Base-by-base conservation (phyloP, 2,329 filamentous ascomycete genomes). In the Teratosphaeria epicoccoides region DNA sequence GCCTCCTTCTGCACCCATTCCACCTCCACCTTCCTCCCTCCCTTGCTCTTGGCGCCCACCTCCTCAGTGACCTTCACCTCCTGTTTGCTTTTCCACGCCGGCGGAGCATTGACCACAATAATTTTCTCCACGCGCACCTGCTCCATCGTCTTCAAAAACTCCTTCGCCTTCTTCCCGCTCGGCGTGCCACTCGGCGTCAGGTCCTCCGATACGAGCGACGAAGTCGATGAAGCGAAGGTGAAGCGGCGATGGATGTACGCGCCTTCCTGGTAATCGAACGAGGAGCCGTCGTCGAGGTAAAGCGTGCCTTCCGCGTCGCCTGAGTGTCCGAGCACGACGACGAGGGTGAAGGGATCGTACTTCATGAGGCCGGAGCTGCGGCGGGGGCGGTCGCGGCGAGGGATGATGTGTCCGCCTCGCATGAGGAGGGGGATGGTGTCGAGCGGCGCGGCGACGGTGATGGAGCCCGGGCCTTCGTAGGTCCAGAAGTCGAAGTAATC, bases 211-310 rank as follows among this genome's bases (percentile, higher is more conserved):
- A 74, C 74, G n/a, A 97, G 73, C 0, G 74, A 75, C 14, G 77
- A 76, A 47, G 73, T 72, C 4, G 68, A 64, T 54, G 70, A 72
- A 24, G 74, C 71, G 55, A 90, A 85, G 23, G 73, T 74, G 71
- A 98, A 96, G 54, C 75, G 77, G 53, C 89, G 87, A 71, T 95
- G 84, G 61, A 97, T 90, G 70, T 86, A 95, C 55, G 88, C 88
- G 10, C 90, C 91, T 57, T 82, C 75, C 68, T 94, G 76, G 65
- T 87, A 89, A 51, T 95, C 88, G 60, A 90, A 98, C 0, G 85
- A 87, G 70, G 97, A 90, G 46, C 93, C 93, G 59, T 98, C 93
- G 64, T 98, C 93, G 25, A 88, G 76, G 64, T 98, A 98, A 6
- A 98, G 73, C 47, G 86, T 84, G 24, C 93, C 93, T 46, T 84